These are phyloP conservation scores for Entomortierella lignicola DNA, from an alignment of 192 early-diverging fungal genomes.

Conservation along the genomic window DNA sequence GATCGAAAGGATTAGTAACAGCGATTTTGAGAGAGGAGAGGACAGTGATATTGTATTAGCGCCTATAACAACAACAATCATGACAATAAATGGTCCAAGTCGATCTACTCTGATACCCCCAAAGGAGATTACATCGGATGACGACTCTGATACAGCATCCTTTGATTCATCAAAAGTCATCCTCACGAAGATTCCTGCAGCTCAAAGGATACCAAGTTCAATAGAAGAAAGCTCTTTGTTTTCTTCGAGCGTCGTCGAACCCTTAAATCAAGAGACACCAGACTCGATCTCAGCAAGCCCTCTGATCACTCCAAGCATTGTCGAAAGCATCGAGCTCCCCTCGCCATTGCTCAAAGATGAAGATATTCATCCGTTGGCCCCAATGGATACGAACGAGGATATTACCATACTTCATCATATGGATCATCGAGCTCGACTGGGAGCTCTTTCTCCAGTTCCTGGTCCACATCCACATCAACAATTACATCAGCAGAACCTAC, in stretches of 20 bases:
- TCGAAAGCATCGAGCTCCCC: no score
- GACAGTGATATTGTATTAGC: conserved; percentile 1
- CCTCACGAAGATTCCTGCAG: conserved; percentile 9
- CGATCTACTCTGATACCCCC: conserved; percentile 7
- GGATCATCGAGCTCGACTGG: no score
- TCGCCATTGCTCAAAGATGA: no score
- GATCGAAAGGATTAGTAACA: not conserved
- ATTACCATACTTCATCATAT: no score
- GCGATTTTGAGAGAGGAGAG: not conserved
- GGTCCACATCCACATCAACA: not conserved
- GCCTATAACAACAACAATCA: not conserved
- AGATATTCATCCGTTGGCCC: no score
- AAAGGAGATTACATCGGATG: not conserved
- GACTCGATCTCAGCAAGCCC: no score
- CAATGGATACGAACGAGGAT: no score
- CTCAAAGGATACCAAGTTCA: no score
- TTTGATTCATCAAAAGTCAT: conserved; percentile 4
- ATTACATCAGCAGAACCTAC: not conserved
- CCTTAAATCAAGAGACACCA: no score
- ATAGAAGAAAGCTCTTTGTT: no score
- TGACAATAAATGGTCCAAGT: conserved; percentile 3
- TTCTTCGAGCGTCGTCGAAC: no score
- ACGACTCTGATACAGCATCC: not conserved
- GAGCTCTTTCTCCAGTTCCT: not conserved
- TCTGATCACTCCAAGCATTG: no score